Evolutionary conservation across 2,329 filamentous ascomycete genomes (phyloP), one percentile per base, ranked within the genome.

Genomic region (Acrocalymma vagum): DNA sequence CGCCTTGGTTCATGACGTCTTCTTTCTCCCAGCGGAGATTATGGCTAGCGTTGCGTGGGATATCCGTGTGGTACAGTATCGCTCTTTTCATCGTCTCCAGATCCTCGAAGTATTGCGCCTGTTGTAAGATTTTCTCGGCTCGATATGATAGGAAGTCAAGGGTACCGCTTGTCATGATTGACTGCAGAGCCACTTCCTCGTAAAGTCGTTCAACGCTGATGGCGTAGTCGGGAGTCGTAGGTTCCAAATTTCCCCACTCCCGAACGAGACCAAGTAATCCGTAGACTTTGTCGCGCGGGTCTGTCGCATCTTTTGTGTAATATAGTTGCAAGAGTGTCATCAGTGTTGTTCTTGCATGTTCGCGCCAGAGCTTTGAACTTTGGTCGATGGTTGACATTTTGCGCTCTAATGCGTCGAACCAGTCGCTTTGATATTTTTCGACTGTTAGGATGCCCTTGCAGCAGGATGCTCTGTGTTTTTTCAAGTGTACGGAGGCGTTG

Each of bases 281-380:
- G 27, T 43, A 48, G 4, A 43, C 29, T 21, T 43, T 48, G 16
- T 48, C 44, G 11, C 44, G 21, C 7, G 34, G 15, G 18, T 48
- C 34, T 13, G 33, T 42, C 7, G 44, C 44, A 6, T 48, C 34
- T 25, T 29, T 37, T 6, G 21, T 11, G 22, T 38, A 38, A 24
- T 37, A 42, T 3, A 37, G 28, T 9, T 29, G 38, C 8, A 46
- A 33, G 10, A 46, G 43, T 2, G 26, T 42, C 15, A 38, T 9
- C 3, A 46, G 23, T 8, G 26, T 32, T 3, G 18, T 33, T 7
- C n/a, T 24, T 9, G 29, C 26, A 10, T 28, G 34, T 21, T 33
- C 22, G 10, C 26, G 30, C 42, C 42, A 37, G 2, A 45, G 27
- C 9, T 13, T n/a, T 3, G 13, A 13, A 17, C 37, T 42, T 11